Base-by-base conservation (phyloP, 106 monocot genomes). In the Allium cepa region DNA sequence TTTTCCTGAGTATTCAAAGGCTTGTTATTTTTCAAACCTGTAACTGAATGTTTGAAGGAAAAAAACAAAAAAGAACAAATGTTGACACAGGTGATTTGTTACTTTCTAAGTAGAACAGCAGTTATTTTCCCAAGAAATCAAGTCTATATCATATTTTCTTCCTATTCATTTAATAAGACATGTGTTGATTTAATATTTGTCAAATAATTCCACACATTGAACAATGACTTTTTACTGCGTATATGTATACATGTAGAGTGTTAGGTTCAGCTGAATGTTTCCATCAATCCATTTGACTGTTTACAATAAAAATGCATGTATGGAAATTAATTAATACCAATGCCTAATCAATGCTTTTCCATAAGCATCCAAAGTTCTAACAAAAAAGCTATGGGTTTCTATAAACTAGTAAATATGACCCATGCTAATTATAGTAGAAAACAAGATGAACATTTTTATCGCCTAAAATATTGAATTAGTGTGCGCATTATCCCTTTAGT, bases 171-270 rank as follows among this genome's bases (percentile, higher is more conserved):
- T 36, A 36, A 36, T 36, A 36, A 36, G 36, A 36, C 36, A 36
- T 36, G 36, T 36, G 36, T 36, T 36, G 36, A 36, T 36, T 36
- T 36, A 36, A 36, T 36, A 36, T 36, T 36, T 36, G 36, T 36
- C 36, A 36, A 27, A 63, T 62, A 28, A 62, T 36, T 62, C 63
- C 63, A 46, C 63, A 63, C 63, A 63, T 63, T 15, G 46, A 63
- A 63, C 63, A 63, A 63, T 36, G 46, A 63, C 46, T 63, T 36
- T 7, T 55, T 55, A 55, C 11, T 55, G 3, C 11, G 2, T 55
- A 55, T 12, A 7, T 63, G 9, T 46, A 14, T 47, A 63, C 4
- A 63, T 63, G n/a, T 46, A 46, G 13, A 63, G 13, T 47, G n/a
- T 46, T 63, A 4, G 46, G 63, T 47, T 63, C 10, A 47, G 45